phyloP scores from a whole-genome alignment of 257 asterid genomes.

The Nicotiana benthamiana region DNA sequence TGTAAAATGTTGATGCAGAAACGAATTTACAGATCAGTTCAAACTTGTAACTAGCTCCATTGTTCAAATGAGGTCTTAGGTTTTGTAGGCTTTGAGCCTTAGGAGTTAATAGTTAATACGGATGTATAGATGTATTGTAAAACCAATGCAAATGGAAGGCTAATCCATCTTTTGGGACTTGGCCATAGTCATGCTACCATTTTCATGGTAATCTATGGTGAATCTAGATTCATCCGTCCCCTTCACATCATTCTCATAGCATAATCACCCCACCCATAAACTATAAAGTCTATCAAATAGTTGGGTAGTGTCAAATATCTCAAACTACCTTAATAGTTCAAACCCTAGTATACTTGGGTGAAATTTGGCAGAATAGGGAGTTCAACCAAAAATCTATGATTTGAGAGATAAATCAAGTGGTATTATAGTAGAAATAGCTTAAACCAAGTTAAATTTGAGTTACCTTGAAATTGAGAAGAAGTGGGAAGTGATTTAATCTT shows the following conservation, averaged over 20 bases:
- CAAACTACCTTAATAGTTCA: neutral
- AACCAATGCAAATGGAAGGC: neutral
- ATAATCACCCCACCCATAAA: neutral
- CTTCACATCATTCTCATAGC: neutral
- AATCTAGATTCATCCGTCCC: neutral
- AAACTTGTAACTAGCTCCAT: neutral
- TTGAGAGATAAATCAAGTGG: neutral
- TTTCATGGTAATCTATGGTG: neutral
- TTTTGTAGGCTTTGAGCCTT: neutral
- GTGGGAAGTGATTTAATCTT: neutral
- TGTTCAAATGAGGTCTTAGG: neutral
- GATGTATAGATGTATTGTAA: neutral
- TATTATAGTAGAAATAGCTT: neutral
- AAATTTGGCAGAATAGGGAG: neutral
- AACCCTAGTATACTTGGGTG: neutral
- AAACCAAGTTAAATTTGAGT: neutral
- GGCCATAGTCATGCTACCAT: neutral
- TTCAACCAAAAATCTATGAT: neutral
- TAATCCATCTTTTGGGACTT: neutral
- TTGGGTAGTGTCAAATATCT: neutral
- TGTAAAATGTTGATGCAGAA: neutral
- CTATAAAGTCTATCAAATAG: neutral
- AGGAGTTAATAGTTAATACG: neutral
- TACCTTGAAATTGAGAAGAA: neutral
- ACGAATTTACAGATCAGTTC: neutral